A percentile compares a stretch with the other conserved stretches of the same genome.
These are phyloP conservation scores for Solanum habrochaites DNA, from an alignment of 257 asterid genomes.

Conservation along the genomic window DNA sequence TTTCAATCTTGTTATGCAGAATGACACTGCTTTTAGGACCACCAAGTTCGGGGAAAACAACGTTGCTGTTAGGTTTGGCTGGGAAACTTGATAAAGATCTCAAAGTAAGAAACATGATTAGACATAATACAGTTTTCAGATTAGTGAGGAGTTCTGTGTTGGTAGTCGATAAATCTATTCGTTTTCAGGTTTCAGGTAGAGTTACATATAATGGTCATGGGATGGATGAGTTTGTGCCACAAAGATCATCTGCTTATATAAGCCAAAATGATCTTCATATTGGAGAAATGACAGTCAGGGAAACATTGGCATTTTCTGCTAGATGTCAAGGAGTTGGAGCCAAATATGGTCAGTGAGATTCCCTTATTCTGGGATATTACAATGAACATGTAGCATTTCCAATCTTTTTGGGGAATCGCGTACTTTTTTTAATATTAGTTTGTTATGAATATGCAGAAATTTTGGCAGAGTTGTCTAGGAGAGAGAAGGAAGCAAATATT, in stretches of 20 bases:
- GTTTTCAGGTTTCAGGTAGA: slow-evolving; percentile 46
- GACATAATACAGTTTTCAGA: background rate
- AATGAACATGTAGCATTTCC: background rate
- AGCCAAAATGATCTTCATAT: slow-evolving; percentile 86
- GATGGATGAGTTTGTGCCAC: slow-evolving; percentile 75
- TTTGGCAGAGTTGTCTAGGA: slow-evolving; percentile 68
- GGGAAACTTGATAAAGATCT: slow-evolving; percentile 67
- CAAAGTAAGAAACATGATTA: slow-evolving; percentile 28
- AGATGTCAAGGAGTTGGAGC: slow-evolving; percentile 92
- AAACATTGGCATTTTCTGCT: slow-evolving; percentile 84
- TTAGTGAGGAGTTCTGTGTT: background rate
- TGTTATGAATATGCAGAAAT: slow-evolving; percentile 32
- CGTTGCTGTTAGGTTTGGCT: slow-evolving; percentile 75
- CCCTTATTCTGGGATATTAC: background rate
- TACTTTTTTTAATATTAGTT: background rate
- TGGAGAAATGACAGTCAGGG: slow-evolving; percentile 83
- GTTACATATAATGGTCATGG: slow-evolving; percentile 74
- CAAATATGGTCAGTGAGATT: slow-evolving; percentile 43
- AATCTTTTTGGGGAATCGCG: background rate
- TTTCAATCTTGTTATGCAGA: slow-evolving; percentile 25
- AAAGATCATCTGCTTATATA: slow-evolving; percentile 76
- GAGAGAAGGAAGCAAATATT: slow-evolving; percentile 81
- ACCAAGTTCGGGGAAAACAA: slow-evolving; percentile 86
- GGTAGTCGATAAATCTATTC: background rate
- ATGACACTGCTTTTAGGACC: slow-evolving; percentile 83